Base-by-base conservation (phyloP, 2,329 filamentous ascomycete genomes). In the Fusarium vanettenii region DNA sequence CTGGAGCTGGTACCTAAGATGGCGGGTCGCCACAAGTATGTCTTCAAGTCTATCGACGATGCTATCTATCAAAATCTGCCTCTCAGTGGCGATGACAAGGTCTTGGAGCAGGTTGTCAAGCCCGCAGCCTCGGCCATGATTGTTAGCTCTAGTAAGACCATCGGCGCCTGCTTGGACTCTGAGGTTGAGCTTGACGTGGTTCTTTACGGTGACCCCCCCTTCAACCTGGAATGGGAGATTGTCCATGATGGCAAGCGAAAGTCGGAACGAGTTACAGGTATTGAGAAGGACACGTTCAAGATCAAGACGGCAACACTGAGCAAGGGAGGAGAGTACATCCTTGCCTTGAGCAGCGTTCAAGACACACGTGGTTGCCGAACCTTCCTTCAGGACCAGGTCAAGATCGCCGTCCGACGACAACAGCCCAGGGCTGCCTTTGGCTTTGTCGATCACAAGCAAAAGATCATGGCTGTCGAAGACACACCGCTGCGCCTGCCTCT, bases 181-280 rank as follows among this genome's bases (percentile, higher is more conserved):
- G 88, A 92, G 22, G 91, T 95, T 8, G 89, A 92, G 35, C 90
- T 97, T 31, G 91, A 94, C 66, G 91, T 98, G 43, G 84, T 88
- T 61, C 89, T 98, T 48, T 87, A 91, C 55, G 97, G 97, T 48
- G 95, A 98, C 78, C 89, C 92, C 20, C 97, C 97, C 0, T 98
- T 96, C 87, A 93, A 89, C 25, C 85, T 99, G 43, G 95, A 98
- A 80, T 99, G 97, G 85, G 97, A 98, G 82, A 86, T 98, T 45
- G 90, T 98, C 9, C 94, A 98, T 83, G 94, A 95, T 65, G 95
- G 95, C 65, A 97, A 94, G 83, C 91, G 95, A 63, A 92, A 90
- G 72, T 92, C 93, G 61, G 89, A 93, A 76, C 89, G 88, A 65
- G 87, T 91, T 29, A 86, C 89, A 1, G 87, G 89, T 66, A 93